Evolutionary conservation across 495 filamentous ascomycete genomes (phyloP), one percentile per base, ranked within the genome.

Genomic region (Annulohypoxylon stygium): DNA sequence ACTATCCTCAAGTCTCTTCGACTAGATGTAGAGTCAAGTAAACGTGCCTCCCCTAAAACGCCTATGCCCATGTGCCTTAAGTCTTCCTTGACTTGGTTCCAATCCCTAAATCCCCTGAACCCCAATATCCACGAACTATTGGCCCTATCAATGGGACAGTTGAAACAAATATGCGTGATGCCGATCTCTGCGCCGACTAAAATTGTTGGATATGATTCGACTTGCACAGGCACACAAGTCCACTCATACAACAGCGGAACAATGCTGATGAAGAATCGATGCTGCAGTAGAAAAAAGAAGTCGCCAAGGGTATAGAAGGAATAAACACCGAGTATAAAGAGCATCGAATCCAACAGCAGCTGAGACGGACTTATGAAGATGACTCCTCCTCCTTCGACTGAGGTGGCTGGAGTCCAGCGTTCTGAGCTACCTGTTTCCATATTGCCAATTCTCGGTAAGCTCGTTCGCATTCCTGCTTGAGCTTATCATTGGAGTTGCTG

Each of bases 391-490:
- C 83, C 66, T 85, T 86, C 67, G 83, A 67, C 60, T 75, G 71
- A 20, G 75, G 72, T 3, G 79, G 82, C 73, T 82, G 83, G 33
- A 96, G 85, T 43, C 93, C 93, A 2, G 92, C 92, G 62, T 88
- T 90, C 74, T 92, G 88, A 76, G 92, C 93, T 16, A 91, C 88
- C 65, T 91, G 90, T 82, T 97, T 93, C 93, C 93, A 98, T 67
- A 90, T 92, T 77, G 93, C 91, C 30, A 90, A 84, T 78, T 97
- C 95, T 39, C 89, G 83, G 84, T 90, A 92, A 18, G 90, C 89
- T 20, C 90, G 85, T 65, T 93, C 88, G 70, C 88, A 89, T 72
- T 95, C 93, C 30, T 85, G 82, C 84, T 98, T 97, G 67, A 97
- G 83, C 79, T 97, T 97, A 64, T 97, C 93, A 78, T 95, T 96